Evolutionary conservation across 2,329 filamentous ascomycete genomes (phyloP), one percentile per base, ranked within the genome.

Genomic region (Clarireedia hainanense): DNA sequence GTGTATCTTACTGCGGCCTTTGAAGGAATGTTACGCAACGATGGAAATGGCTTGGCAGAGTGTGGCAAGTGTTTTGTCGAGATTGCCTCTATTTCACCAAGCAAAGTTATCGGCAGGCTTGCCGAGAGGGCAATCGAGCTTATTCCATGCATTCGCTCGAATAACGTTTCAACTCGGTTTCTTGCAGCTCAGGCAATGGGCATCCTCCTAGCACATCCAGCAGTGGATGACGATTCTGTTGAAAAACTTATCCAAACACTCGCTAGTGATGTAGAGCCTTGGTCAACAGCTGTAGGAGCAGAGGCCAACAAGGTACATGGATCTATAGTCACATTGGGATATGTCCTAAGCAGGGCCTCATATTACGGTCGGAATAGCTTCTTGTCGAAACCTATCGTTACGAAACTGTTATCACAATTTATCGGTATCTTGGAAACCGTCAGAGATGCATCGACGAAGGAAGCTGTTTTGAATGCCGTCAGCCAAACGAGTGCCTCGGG

Each of bases 131-230:
- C 77, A 1, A 68, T 70, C 6, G 75, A 79, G 47, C 71, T 95
- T 17, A 69, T 85, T 26, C 73, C 76, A 7, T 74, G 85, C 9
- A 74, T 91, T 53, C 78, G 77, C 59, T 90, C 88, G 5, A 94
- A 91, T 67, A 86, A 88, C 61, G 79, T 83, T 58, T 79, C 83
- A 54, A 77, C 86, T 5, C 80, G 91, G 37, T 74, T 76, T 39
- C 74, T 85, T 27, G 84, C 85, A 1, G 84, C 89, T 15, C 84
- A 83, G 58, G 80, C 83, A 0, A 82, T 91, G 63, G 91, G 91
- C 0, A 86, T 96, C 12, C 71, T 96, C 5, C 83, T 80, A 1
- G 86, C 89, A 0, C 87, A 92, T 68, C 75, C 76, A 4, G 65
- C 63, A 6, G 76, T 76, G 56, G 64, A 75, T 2, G 62, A 72